Evolutionary conservation across 495 filamentous ascomycete genomes (phyloP), one percentile per base, ranked within the genome.

Genomic region (Annulohypoxylon moriforme): DNA sequence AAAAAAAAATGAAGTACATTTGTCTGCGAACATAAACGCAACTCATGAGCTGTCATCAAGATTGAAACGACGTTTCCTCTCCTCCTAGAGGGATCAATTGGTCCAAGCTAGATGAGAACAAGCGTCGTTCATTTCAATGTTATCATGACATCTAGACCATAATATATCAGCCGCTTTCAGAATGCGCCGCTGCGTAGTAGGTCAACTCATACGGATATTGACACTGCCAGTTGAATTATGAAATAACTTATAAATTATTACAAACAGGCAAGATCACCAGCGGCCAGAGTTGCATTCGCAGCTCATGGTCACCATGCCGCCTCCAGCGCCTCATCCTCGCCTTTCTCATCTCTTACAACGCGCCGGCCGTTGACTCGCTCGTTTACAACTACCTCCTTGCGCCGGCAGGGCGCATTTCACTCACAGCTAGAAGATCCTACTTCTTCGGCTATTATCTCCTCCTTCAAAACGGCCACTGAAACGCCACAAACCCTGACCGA

Each of bases 401-500:
- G 8, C 20, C 56, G 34, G 25, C 56, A 59, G 22, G 27, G 24
- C 11, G 34, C 56, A 42, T 59, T 59, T 42, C 34, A 59, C 56
- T 59, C 56, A 4, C 34, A 42, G 33, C 7, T 59, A 9, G 56
- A 59, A 11, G 34, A 59, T 42, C 1, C 56, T 20, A 7, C 56
- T 25, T 42, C 56, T 8, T 59, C 56, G 34, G 56, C 9, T 20
- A 59, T 59, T 10, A 16, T 42, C 1, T 40, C 33, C 14, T 59
- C 56, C 8, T 42, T 42, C 56, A 40, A 42, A 24, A 29, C 56
- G 18, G 18, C 56, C 11, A 13, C 20, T n/a, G 34, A 40, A 20
- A 42, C 33, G 8, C 87, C 89, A 0, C 95, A 97, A 79, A 97
- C 93, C 57, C 80, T 97, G 31, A 97, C 93, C 18, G 94, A 97